Conservation (phyloP, 371 early-diverging fungal species). For the Mucor saturninus region DNA sequence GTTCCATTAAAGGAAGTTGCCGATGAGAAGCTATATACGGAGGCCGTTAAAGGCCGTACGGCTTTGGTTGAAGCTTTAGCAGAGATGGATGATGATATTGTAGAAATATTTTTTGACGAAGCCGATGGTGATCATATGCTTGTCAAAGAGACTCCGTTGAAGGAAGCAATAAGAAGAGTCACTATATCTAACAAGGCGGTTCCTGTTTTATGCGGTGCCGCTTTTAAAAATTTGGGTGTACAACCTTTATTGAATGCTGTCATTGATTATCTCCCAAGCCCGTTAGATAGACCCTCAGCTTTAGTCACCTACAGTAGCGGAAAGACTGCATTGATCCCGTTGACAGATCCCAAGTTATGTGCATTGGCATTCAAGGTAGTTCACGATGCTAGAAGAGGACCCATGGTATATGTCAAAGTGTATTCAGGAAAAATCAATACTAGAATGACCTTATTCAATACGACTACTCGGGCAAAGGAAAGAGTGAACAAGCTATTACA, state of each 20-base stretch:
- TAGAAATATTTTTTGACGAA: constrained; percentile 78
- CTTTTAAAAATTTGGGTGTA: constrained; percentile 91
- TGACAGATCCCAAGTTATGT: constrained; percentile 63
- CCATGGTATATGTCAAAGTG: constrained; percentile 92
- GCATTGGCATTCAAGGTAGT: constrained; percentile 96
- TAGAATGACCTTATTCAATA: constrained; percentile 73
- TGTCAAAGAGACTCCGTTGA: constrained; percentile 65
- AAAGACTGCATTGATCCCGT: constrained; percentile 36
- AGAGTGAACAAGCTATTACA: constrained; percentile 85
- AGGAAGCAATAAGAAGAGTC: constrained; percentile 71
- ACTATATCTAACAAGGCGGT: constrained; percentile 72
- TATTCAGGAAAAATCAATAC: constrained; percentile 84
- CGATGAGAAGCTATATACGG: constrained; percentile 42
- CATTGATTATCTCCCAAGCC: constrained; percentile 86
- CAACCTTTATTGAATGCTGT: constrained; percentile 93
- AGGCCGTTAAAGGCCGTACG: constrained; percentile 60
- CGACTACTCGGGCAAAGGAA: constrained; percentile 71
- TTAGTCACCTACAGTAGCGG: constrained; percentile 54
- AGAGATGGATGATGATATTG: constrained; percentile 84
- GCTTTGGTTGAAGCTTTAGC: constrained; percentile 84
- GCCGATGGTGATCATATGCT: constrained; percentile 71
- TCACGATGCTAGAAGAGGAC: constrained; percentile 83
- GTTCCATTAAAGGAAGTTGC: constrained; percentile 32
- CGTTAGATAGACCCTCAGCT: constrained; percentile 71
- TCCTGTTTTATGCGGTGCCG: constrained; percentile 90